Percentiles rank a stretch among this genome's conserved stretches.
phyloP scores from a whole-genome alignment of 1,139 yeast species.

The Hansenula sp. region DNA sequence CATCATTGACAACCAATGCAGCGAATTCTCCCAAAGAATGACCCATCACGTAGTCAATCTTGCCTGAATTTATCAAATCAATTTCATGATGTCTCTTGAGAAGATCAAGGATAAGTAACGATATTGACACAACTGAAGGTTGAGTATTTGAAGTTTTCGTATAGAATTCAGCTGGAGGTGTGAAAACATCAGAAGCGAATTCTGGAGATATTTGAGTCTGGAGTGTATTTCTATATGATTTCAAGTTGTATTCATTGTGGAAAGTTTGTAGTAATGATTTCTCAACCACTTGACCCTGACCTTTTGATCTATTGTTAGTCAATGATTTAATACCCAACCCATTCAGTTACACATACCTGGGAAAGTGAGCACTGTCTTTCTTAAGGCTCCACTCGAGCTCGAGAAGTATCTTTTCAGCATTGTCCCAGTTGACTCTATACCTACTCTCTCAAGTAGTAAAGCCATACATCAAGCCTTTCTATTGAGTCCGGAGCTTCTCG shows the following conservation, averaged over 20 bases:
- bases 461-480: no score
- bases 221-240: not conserved
- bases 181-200: not conserved
- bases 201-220: not conserved
- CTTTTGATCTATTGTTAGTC: not conserved
- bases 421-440: no score
- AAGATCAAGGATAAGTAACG: constrained; percentile 30
- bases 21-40: constrained; percentile 60
- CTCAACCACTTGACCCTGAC: constrained; percentile 1
- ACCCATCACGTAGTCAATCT: constrained; percentile 35
- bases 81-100: constrained; percentile 23
- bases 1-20: constrained; percentile 37
- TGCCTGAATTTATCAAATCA: constrained; percentile 19
- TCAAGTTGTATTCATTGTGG: not conserved
- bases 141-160: constrained; percentile 39
- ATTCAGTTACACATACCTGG: constrained; percentile 1
- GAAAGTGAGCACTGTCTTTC: not conserved
- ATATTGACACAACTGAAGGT: constrained; percentile 42
- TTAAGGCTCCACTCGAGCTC: not conserved
- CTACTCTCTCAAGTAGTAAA: no score
- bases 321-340: not conserved
- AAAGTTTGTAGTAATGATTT: not conserved
- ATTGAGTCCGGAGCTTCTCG: no score
- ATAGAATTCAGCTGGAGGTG: not conserved
- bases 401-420: not conserved